Evolutionary conservation across 768 basidiomycete species (phyloP).

Genomic region (Leccinum longicurvipes): DNA sequence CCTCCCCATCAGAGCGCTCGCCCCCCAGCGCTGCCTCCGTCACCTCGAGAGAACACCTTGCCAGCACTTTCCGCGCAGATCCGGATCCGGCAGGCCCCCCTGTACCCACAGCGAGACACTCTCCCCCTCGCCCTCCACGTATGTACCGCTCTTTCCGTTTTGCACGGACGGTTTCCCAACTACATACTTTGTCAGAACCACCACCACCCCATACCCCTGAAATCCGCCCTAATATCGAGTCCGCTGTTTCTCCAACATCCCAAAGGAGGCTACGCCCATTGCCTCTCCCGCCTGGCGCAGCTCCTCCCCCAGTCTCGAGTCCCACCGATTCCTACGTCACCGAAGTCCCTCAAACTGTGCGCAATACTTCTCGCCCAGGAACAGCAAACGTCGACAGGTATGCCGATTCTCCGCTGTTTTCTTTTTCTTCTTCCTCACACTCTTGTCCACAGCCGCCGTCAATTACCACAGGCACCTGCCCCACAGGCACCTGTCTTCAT

Average conservation of each 20-base stretch:
- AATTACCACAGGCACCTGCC: conserved; percentile 27
- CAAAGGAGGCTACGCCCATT: conserved; percentile 29
- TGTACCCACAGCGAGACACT: conserved; percentile 9
- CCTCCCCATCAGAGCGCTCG: conserved; percentile 31
- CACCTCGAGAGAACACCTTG: conserved; percentile 18
- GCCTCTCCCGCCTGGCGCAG: conserved; percentile 26
- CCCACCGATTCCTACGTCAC: conserved; percentile 15
- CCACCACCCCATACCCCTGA: conserved; percentile 18
- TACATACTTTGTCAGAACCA: conserved; percentile 7
- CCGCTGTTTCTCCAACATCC: conserved; percentile 27
- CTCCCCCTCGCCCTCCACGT: conserved; percentile 25
- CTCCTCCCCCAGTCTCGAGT: conserved; percentile 8
- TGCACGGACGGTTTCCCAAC: background rate
- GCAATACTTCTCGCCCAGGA: conserved; percentile 22
- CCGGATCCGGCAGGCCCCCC: conserved; percentile 11
- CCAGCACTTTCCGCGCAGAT: conserved; percentile 21
- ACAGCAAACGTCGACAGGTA: conserved; percentile 27
- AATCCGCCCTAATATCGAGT: conserved; percentile 18
- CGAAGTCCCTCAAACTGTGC: conserved; percentile 10
- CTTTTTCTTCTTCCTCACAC: background rate
- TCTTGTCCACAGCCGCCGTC: conserved; percentile 23
- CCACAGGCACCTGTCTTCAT: conserved; percentile 13
- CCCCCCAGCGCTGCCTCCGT: conserved; percentile 14
- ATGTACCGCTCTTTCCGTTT: conserved; percentile 3
- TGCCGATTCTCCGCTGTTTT: background rate